Evolutionary conservation across 2,329 filamentous ascomycete genomes (phyloP).

Genomic region (Sarocladiaceae sp.): DNA sequence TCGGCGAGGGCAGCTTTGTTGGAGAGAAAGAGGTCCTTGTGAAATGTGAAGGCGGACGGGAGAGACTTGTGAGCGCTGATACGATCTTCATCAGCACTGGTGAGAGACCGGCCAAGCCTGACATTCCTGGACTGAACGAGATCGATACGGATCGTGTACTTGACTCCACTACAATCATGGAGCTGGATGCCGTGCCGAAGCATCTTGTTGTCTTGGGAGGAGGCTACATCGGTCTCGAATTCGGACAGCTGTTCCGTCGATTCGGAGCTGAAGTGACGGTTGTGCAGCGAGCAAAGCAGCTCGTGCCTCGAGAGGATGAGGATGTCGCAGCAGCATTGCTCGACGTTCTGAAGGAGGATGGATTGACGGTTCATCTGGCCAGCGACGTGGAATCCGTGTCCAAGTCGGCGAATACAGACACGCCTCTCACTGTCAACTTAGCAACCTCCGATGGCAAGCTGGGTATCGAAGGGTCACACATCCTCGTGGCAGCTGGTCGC

Average conservation of each 20-base stretch:
- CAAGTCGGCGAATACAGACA: constrained; percentile 8
- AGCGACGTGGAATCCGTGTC: constrained; percentile 23
- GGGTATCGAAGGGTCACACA: constrained; percentile 33
- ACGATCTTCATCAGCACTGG: constrained; percentile 42
- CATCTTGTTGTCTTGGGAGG: constrained; percentile 47
- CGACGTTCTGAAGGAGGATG: constrained; percentile 39
- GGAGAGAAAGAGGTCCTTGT: constrained; percentile 32
- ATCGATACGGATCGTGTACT: constrained; percentile 30
- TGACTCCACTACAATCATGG: constrained; percentile 41
- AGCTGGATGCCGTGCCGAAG: constrained; percentile 36
- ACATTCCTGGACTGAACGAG: constrained; percentile 29
- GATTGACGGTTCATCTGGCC: constrained; percentile 34
- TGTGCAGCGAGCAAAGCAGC: constrained; percentile 34
- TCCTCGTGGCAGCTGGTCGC: constrained; percentile 44
- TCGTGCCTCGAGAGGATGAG: constrained; percentile 40
- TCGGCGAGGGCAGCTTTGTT: constrained; percentile 38
- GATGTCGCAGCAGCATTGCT: constrained; percentile 37
- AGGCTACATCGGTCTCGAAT: constrained; percentile 47
- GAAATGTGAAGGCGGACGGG: constrained; percentile 12
- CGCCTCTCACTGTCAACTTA: constrained; percentile 15
- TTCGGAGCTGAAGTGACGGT: constrained; percentile 43
- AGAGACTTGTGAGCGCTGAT: constrained; percentile 25
- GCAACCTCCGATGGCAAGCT: constrained; percentile 16
- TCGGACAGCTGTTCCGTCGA: constrained; percentile 44
- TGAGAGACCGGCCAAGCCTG: constrained; percentile 32